Percentiles rank a stretch among this genome's conserved stretches.
Evolutionary conservation across 352 stramenopile species (phyloP).

Genomic region (Globisporangium canariense): DNA sequence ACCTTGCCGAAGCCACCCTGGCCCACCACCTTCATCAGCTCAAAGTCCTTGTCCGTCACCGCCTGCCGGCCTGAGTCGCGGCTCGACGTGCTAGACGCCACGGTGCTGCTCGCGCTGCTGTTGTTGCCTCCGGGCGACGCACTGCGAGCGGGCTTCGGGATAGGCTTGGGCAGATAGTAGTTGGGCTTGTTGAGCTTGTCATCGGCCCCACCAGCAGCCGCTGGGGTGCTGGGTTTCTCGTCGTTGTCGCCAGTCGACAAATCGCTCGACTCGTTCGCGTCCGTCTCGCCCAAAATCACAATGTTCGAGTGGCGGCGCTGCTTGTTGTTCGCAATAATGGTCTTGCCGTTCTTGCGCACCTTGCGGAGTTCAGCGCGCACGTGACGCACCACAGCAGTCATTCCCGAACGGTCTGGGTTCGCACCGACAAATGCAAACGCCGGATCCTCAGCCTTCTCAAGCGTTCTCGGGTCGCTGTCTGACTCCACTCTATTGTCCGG

Average conservation of each 20-base stretch:
- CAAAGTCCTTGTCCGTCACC: conserved; percentile 91
- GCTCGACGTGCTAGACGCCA: conserved; percentile 10
- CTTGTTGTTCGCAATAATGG: conserved; percentile 20
- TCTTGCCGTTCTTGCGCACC: conserved; percentile 23
- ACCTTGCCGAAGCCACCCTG: conserved; percentile 98
- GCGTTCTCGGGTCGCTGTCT: conserved; percentile 61
- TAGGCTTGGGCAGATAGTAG: conserved; percentile 81
- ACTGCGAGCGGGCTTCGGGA: conserved; percentile 37
- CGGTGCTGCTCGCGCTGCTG: conserved; percentile 12
- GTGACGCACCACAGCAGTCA: conserved; percentile 84
- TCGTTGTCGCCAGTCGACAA: conserved; percentile 57
- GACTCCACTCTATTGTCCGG: conserved; percentile 42
- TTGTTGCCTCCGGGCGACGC: conserved; percentile 17
- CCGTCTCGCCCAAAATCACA: conserved; percentile 82
- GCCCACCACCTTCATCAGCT: conserved; percentile 96
- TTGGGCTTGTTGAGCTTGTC: conserved; percentile 51
- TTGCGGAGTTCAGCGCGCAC: conserved; percentile 67
- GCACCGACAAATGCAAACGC: conserved; percentile 81
- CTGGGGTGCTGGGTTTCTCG: conserved; percentile 29
- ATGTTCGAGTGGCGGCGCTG: conserved; percentile 79
- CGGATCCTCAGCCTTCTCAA: conserved; percentile 80
- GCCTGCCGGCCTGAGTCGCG: conserved; percentile 26
- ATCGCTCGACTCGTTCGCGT: conserved; percentile 73
- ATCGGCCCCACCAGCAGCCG: conserved; percentile 12
- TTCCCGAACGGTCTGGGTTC: conserved; percentile 71